Conservation (phyloP, 2,329 filamentous ascomycete genomes). For the Furcasterigmium sp. region DNA sequence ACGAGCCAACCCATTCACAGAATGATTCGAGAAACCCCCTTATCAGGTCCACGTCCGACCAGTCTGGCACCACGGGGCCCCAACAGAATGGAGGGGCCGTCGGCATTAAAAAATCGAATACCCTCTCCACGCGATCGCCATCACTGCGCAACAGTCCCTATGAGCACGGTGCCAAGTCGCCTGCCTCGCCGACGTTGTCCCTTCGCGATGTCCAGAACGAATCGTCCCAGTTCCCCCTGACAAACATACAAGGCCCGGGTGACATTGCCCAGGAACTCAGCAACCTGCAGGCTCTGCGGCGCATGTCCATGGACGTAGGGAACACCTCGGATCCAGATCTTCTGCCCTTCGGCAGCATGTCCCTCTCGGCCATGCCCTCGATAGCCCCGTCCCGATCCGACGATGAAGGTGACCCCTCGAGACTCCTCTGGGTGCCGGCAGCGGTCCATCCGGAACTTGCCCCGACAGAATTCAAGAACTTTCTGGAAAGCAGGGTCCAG, state of each 20-base stretch:
- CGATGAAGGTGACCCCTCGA: conserved; percentile 82
- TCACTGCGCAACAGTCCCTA: conserved; percentile 28
- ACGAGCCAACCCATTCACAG: conserved; percentile 17
- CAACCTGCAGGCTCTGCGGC: conserved; percentile 82
- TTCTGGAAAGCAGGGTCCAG: conserved; percentile 88
- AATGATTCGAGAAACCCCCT: conserved; percentile 35
- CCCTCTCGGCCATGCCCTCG: conserved; percentile 64
- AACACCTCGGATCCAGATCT: conserved; percentile 70
- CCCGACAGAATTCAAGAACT: conserved; percentile 93
- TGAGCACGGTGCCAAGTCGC: conserved; percentile 35
- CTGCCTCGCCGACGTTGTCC: conserved; percentile 47
- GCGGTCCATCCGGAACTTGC: conserved; percentile 91
- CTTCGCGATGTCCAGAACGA: conserved; percentile 52
- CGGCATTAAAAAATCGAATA: conserved; percentile 36
- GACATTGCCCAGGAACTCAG: conserved; percentile 89
- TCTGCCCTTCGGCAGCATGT: conserved; percentile 62
- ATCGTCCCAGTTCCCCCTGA: conserved; percentile 74
- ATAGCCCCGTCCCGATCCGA: conserved; percentile 67
- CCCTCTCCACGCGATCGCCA: conserved; percentile 15
- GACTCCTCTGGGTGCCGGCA: conserved; percentile 93
- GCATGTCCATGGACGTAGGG: conserved; percentile 91
- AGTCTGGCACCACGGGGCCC: conserved; percentile 25
- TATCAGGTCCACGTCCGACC: conserved; percentile 41
- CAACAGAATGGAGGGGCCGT: conserved; percentile 2
- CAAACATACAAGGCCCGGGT: conserved; percentile 84